Base-by-base conservation (phyloP, 768 basidiomycete genomes). In the Hydnomerulius pinastri region DNA sequence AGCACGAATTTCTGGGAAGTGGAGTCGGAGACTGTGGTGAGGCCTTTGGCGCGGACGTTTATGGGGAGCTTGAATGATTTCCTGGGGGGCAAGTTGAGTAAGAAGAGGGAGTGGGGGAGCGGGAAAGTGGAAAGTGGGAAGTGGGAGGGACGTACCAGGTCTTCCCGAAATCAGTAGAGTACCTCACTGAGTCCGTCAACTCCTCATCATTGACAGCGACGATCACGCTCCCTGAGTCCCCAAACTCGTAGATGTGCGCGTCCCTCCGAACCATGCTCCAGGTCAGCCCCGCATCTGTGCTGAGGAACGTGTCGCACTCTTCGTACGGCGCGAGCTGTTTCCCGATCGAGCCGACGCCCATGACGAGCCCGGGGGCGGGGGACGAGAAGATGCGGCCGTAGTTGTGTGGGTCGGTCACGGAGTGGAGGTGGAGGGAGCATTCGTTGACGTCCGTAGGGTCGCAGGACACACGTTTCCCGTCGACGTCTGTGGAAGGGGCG, bases 1-100 rank as follows among this genome's bases (percentile, higher is more conserved):
- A 99, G 76, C 8, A 98, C 64, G 74, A 98, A 98, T 69, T 96
- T 98, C 65, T 97, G 96, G 0, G 92, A 95, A 0, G 97, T 98
- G 11, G 92, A 92, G 58, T 99, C 97, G 0, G 92, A 91, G 5
- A 98, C 80, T 4, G 93, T 97, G 35, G 88, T 85, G n/a, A 99
- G 73, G 0, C 83, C 83, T 7, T 82, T 77, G 0, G 91, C 85
- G 18, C 87, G 84, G 4, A 98, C 54, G 24, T 73, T 84, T 50
- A 90, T 66, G 2, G 83, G 90, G 44, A 95, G 71, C 11, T 87
- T 70, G 53, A 90, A 84, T 11, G 77, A 72, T 49, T 80, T 71
- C 93, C 93, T 95, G 56, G 30, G 20, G 37, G 2, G 11, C 9
- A 5, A 46, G 23, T 20, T 41, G n/a, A 46, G 18, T 6, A 25